A percentile compares a stretch with the other conserved stretches of the same genome.
phyloP scores from a whole-genome alignment of 2,329 filamentous ascomycete genomes.

The Trichoderma pleuroti region DNA sequence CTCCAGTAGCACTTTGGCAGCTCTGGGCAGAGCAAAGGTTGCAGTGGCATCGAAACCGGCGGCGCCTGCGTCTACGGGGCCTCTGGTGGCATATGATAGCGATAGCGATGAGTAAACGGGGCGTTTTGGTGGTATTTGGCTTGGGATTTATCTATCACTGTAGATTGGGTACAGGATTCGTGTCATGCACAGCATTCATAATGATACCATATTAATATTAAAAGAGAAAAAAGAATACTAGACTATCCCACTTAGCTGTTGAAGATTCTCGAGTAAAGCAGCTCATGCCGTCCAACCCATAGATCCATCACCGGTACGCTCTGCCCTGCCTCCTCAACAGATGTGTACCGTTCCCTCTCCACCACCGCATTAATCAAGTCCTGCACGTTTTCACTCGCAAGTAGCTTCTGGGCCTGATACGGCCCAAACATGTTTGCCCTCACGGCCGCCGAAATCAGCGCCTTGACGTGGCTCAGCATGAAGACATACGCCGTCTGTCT shows the following conservation, averaged over 20 bases:
- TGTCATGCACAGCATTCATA: constrained; percentile 26
- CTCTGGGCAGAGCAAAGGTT: constrained; percentile 60
- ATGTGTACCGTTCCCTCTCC: constrained; percentile 55
- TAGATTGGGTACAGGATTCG: constrained; percentile 23
- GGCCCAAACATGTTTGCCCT: constrained; percentile 75
- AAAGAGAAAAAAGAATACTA: not conserved
- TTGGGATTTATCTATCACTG: constrained; percentile 19
- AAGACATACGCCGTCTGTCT: constrained; percentile 71
- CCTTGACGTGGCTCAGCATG: constrained; percentile 72
- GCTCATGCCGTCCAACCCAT: constrained; percentile 79
- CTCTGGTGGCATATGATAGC: constrained; percentile 84
- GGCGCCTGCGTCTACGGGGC: constrained; percentile 55
- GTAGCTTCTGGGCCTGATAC: constrained; percentile 71
- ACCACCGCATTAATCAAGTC: constrained; percentile 56
- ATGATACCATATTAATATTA: constrained; percentile 30
- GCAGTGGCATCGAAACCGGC: constrained; percentile 54
- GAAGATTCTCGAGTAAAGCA: constrained; percentile 81
- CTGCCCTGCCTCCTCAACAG: constrained; percentile 67
- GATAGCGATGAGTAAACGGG: constrained; percentile 68
- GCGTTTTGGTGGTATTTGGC: constrained; percentile 20
- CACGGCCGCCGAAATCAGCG: constrained; percentile 72
- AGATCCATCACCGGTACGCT: constrained; percentile 74
- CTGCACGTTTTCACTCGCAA: constrained; percentile 60
- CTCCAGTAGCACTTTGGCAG: constrained; percentile 76
- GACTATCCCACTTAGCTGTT: constrained; percentile 57